Percentiles rank a stretch among this genome's conserved stretches.
Evolutionary conservation across 2,329 filamentous ascomycete species (phyloP).

Genomic region (Xylaria sp.): DNA sequence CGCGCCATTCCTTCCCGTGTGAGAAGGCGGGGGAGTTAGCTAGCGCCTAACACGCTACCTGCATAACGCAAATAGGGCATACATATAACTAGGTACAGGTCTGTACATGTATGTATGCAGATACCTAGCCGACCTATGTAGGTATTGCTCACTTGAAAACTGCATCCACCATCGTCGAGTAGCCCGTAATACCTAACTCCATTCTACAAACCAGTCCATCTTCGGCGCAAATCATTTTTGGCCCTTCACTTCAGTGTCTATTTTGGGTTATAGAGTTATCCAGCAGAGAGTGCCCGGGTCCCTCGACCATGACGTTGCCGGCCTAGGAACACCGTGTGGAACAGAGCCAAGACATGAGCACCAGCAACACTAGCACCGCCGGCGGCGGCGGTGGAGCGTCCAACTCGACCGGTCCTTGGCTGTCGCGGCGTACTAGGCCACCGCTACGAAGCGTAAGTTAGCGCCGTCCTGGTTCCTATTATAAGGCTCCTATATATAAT

Average conservation of each 20-base stretch:
- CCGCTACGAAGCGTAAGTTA: conserved; percentile 33
- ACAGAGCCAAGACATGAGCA: conserved; percentile 24
- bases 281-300: neutral
- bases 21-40: too few species aligned
- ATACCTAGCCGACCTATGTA: neutral
- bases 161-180: neutral
- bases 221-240: neutral
- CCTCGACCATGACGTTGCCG: conserved; percentile 23
- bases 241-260: neutral
- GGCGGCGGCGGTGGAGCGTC: conserved; percentile 17
- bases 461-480: conserved; percentile 11
- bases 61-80: too few species aligned
- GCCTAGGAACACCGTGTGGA: conserved; percentile 22
- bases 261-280: neutral
- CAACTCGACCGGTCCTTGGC: conserved; percentile 6
- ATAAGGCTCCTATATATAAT: neutral
- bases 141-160: neutral
- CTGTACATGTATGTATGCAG: neutral
- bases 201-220: neutral
- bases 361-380: conserved; percentile 12
- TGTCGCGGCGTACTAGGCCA: conserved; percentile 25
- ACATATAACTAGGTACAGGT: neutral
- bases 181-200: neutral
- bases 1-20: too few species aligned
- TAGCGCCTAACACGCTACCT: too few species aligned